Percentiles rank a stretch among this genome's conserved stretches.
Evolutionary conservation across 805 yeast species (phyloP).

Genomic region (Teunomyces stri): DNA sequence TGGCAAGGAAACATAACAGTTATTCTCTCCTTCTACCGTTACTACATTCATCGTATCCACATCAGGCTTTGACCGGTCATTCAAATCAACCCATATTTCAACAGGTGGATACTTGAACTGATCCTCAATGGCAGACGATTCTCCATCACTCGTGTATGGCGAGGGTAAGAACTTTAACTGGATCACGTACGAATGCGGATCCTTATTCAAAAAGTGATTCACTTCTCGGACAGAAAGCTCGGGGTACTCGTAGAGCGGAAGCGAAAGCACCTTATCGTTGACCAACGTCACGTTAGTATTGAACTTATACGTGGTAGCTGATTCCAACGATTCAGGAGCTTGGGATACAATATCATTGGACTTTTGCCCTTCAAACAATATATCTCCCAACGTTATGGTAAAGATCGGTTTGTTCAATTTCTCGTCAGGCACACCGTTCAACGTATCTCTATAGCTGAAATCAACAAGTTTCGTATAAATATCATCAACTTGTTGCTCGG

Average conservation of each 20-base stretch:
- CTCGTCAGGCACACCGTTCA: conserved; percentile 19
- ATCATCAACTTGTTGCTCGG: conserved; percentile 15
- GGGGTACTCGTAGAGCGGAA: conserved; percentile 23
- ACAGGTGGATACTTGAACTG: conserved; percentile 47
- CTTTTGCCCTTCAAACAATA: conserved; percentile 24
- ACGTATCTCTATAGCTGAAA: conserved; percentile 20
- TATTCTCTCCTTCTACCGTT: conserved; percentile 46
- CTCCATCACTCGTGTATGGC: conserved; percentile 23
- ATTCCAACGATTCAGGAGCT: conserved; percentile 8
- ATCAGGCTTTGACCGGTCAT: conserved; percentile 34
- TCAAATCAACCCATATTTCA: conserved; percentile 53
- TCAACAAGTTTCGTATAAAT: conserved; percentile 25
- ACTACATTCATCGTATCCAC: conserved; percentile 40
- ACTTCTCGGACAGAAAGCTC: conserved; percentile 17
- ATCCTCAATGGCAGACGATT: background rate
- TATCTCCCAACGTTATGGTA: conserved; percentile 39
- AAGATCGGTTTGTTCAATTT: conserved; percentile 26
- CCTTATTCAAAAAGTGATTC: conserved; percentile 18
- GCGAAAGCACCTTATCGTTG: conserved; percentile 29
- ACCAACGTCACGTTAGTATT: conserved; percentile 32
- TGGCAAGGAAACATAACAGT: conserved; percentile 44
- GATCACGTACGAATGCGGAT: conserved; percentile 25
- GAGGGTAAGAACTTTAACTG: conserved; percentile 49
- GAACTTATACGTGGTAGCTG: conserved; percentile 24
- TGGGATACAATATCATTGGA: background rate